Evolutionary conservation across 2,329 filamentous ascomycete species (phyloP).

Genomic region (Raffaelea albimanens): DNA sequence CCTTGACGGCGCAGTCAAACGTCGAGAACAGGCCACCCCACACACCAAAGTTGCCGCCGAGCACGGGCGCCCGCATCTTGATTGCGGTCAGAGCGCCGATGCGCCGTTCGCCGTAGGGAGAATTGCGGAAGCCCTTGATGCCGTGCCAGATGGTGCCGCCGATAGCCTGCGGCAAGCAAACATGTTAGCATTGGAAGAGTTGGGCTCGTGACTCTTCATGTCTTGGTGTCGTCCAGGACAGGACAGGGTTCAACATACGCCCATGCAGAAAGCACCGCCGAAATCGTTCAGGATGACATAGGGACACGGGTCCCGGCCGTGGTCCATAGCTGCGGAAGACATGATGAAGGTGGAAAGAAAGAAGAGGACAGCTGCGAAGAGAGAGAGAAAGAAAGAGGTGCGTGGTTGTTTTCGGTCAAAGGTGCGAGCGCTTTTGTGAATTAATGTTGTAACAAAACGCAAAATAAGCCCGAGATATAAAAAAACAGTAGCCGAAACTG

Average conservation of each 20-base stretch:
- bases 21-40: slow-evolving; percentile 96
- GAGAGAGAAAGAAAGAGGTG: no score
- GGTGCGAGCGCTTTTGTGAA: no score
- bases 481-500: no score
- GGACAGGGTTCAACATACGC: slow-evolving; percentile 12
- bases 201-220: no score
- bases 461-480: no score
- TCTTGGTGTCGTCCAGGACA: no score
- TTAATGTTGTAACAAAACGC: no score
- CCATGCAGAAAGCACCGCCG: slow-evolving; percentile 53
- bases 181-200: background rate
- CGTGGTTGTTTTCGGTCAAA: no score
- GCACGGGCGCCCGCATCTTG: slow-evolving; percentile 91
- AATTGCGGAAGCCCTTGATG: slow-evolving; percentile 88
- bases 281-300: slow-evolving; percentile 97
- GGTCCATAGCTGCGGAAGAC: slow-evolving; percentile 65
- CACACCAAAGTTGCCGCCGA: slow-evolving; percentile 95
- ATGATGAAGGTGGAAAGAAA: no score
- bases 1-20: slow-evolving; percentile 95
- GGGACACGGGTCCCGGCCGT: slow-evolving; percentile 91
- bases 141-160: slow-evolving; percentile 89
- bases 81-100: slow-evolving; percentile 95
- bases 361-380: no score
- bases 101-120: slow-evolving; percentile 83
- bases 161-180: slow-evolving; percentile 43